These are phyloP conservation scores for Elaphomyces granulatus DNA, from an alignment of 495 filamentous ascomycete genomes.

Conservation along the genomic window DNA sequence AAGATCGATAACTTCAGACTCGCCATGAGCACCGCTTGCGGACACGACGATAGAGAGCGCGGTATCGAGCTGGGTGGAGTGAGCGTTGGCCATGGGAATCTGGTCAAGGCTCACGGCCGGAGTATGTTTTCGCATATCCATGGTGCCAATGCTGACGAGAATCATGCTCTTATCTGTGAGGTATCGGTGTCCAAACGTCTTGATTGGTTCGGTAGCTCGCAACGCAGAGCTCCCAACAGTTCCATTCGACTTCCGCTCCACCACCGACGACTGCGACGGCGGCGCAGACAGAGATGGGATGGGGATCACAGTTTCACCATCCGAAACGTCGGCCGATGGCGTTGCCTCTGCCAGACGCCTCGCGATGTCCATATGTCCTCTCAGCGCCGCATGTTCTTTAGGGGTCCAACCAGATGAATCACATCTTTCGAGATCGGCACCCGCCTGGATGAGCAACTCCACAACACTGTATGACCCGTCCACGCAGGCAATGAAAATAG, in stretches of 20 bases:
- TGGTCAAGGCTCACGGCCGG: conserved; percentile 77
- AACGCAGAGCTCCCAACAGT: conserved; percentile 20
- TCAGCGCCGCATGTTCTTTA: conserved; percentile 78
- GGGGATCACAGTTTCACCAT: conserved; percentile 22
- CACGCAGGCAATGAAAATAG: conserved; percentile 79
- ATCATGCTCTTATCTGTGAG: conserved; percentile 80
- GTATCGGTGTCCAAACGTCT: conserved; percentile 92
- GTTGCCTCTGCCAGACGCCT: conserved; percentile 44
- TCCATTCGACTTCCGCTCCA: conserved; percentile 38
- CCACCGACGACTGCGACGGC: conserved; percentile 31
- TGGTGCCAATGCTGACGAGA: conserved; percentile 81
- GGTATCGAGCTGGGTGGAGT: conserved; percentile 86
- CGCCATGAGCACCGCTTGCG: conserved; percentile 73
- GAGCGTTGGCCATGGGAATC: conserved; percentile 73
- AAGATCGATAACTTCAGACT: conserved; percentile 77
- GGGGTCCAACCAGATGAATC: conserved; percentile 93
- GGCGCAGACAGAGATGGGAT: conserved; percentile 33
- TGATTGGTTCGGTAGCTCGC: conserved; percentile 56
- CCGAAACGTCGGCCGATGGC: conserved; percentile 21
- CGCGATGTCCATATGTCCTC: conserved; percentile 74
- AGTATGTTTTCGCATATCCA: conserved; percentile 74
- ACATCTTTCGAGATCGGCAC: conserved; percentile 52
- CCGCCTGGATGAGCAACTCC: conserved; percentile 60
- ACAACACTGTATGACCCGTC: conserved; percentile 67
- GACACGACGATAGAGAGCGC: conserved; percentile 84